Base-by-base conservation (phyloP, 1,284 basidiomycete genomes). In the Apiotrichum veenhuisii region DNA sequence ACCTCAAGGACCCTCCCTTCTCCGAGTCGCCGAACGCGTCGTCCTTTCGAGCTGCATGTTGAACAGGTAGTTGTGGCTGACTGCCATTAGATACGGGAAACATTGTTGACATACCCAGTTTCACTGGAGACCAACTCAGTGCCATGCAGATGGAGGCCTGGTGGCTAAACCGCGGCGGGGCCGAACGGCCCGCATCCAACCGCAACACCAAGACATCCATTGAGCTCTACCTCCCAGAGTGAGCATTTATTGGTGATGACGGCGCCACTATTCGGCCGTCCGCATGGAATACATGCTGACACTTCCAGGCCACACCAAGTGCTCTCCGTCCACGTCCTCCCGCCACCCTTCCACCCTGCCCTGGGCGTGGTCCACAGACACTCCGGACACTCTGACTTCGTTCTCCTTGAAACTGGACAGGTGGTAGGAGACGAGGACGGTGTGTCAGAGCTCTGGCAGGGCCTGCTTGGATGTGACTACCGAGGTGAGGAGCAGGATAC, bases 181-280 rank as follows among this genome's bases (percentile, higher is more conserved):
- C 11, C 42, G 46, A 5, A 23, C 38, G 22, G 17, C 30, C 36
- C 25, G 18, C 11, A 8, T 9, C 20, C 17, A 5, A 18, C 14
- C 8, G 4, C 4, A 36, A 22, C 14, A 23, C 15, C 18, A 40
- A 45, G 8, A 8, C 11, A 41, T 20, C 41, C 41, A 52, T 64
- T 15, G 66, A 70, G 37, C 49, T 72, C 11, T 74, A 70, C 47
- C 61, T 74, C 2, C 67, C 72, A n/a, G 69, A 73, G 71, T 71
- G 46, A 61, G 72, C 54, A 5, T 30, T 14, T 42, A 20, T 22
- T 22, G 10, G 9, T n/a, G 14, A 44, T 8, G 12, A 4, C 43
- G 26, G 17, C 8, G 11, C 22, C 18, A 42, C 11, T 17, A 22
- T 20, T 33, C 11, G n/a, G 10, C 20, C 40, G 7, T 9, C 30